These are phyloP conservation scores for Endocalyx cinctus DNA, from an alignment of 2,329 filamentous ascomycete genomes.

Conservation along the genomic window DNA sequence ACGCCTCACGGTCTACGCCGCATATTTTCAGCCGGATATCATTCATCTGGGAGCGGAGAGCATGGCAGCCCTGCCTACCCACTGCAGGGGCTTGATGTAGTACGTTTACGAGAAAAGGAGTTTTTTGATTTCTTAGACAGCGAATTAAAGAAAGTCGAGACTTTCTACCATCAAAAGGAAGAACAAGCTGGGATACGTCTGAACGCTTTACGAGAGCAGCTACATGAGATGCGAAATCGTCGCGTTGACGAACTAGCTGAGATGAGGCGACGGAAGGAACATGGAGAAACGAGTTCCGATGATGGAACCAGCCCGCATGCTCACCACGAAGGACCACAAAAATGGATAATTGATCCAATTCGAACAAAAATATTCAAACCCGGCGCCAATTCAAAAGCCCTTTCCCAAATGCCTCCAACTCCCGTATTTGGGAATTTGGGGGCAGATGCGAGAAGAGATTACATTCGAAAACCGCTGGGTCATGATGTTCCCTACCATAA, in stretches of 20 bases:
- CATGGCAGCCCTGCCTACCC: constrained; percentile 39
- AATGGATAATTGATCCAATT: constrained; percentile 52
- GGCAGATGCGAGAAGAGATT: constrained; percentile 39
- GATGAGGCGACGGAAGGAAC: constrained; percentile 31
- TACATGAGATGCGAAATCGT: constrained; percentile 88
- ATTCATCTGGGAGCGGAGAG: constrained; percentile 30
- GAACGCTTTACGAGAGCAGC: constrained; percentile 68
- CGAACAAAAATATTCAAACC: constrained; percentile 50
- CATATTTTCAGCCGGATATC: constrained; percentile 34
- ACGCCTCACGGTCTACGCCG: constrained; percentile 29
- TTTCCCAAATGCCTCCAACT: constrained; percentile 50
- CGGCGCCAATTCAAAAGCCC: constrained; percentile 56
- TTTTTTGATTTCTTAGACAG: constrained; percentile 82
- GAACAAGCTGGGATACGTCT: constrained; percentile 74
- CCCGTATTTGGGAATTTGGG: constrained; percentile 33
- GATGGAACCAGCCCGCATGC: constrained; percentile 15
- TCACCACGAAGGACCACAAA: constrained; percentile 18
- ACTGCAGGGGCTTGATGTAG: constrained; percentile 39
- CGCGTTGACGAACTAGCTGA: constrained; percentile 66
- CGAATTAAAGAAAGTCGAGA: constrained; percentile 87
- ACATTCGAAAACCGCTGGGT: constrained; percentile 43
- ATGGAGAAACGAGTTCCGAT: constrained; percentile 20
- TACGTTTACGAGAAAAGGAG: constrained; percentile 72
- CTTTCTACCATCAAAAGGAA: constrained; percentile 85
- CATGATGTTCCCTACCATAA: constrained; percentile 75